Conservation (phyloP, 2,329 filamentous ascomycete species). For the Stagonosporopsis chrysanthemi region DNA sequence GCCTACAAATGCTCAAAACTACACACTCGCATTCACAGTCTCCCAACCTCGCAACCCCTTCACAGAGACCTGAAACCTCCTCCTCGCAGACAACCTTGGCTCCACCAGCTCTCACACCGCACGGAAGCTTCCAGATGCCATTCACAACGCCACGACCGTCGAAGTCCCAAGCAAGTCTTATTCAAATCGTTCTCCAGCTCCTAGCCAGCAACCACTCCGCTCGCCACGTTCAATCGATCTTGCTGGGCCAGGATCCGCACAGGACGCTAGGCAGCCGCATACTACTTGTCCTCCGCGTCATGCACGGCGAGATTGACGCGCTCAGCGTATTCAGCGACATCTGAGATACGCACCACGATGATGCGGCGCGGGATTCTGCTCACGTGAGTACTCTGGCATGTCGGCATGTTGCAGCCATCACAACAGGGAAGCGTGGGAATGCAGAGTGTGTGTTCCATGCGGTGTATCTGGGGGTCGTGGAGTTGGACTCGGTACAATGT, state of each 20-base stretch:
- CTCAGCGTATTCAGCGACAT: slow-evolving; percentile 67
- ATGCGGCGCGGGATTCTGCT: slow-evolving; percentile 71
- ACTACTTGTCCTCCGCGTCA: slow-evolving; percentile 65
- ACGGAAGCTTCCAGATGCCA: slow-evolving; percentile 58
- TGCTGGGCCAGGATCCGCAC: slow-evolving; percentile 67
- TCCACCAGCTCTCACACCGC: slow-evolving; percentile 63
- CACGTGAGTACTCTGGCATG: slow-evolving; percentile 71
- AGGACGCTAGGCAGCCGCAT: slow-evolving; percentile 68
- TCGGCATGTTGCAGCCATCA: slow-evolving; percentile 66
- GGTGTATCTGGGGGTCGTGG: background rate
- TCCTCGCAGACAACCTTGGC: slow-evolving; percentile 54
- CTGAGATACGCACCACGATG: slow-evolving; percentile 69
- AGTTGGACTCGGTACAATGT: background rate
- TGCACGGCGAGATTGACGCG: slow-evolving; percentile 59
- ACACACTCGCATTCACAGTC: too few species aligned
- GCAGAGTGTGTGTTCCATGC: background rate
- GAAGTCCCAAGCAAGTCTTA: slow-evolving; percentile 52
- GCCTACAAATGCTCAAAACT: too few species aligned
- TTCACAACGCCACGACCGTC: slow-evolving; percentile 57
- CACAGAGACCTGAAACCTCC: slow-evolving; percentile 12
- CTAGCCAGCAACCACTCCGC: slow-evolving; percentile 47
- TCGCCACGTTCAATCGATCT: slow-evolving; percentile 66
- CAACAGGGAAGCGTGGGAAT: background rate
- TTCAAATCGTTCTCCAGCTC: slow-evolving; percentile 31
- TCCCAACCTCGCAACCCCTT: background rate